Base-by-base conservation (phyloP, 2,329 filamentous ascomycete species). In the Penicillium frequentans region DNA sequence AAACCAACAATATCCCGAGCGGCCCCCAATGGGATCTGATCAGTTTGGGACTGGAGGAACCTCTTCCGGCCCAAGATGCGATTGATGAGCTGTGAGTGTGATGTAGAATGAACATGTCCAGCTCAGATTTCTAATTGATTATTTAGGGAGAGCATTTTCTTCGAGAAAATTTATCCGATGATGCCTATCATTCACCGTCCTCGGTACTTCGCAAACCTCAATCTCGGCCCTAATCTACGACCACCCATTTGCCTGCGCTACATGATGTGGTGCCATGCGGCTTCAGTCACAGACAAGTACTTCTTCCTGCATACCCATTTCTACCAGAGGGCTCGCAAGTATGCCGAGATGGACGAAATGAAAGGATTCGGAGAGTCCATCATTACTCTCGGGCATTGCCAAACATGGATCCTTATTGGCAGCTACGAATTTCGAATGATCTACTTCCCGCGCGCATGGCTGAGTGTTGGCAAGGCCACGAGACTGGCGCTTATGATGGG, bases 371-470 rank as follows among this genome's bases (percentile, higher is more conserved):
- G 95, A 52, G 93, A 98, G 73, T 84, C 87, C 63, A 90, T 96
- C 71, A 90, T 97, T 64, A 93, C 89, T 1, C 81, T 97, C 29
- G 88, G 89, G 16, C 91, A 96, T 73, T 90, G 89, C 50, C 95
- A 99, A 73, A 86, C 90, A 1, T 96, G 96, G 82, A 81, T 87
- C 26, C 79, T 98, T 21, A 81, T 96, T 48, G 85, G 87, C 6
- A 86, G 84, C 0, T 97, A 96, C 68, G 95, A 99, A 73, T 98
- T 97, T 80, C 96, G 93, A 77, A 90, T 90, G 83, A 96, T 98
- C 90, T 96, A 92, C 73, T 98, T 98, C 66, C 93, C 95, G 1
- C 82, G 95, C 63, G 95, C 95, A 1, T 98, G 95, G 95, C 86
- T 96, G 78, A 97, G 90, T 64, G 89, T 90, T 3, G 95, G 93